Evolutionary conservation across 2,329 filamentous ascomycete genomes (phyloP), one percentile per base, ranked within the genome.

Genomic region (Chaetomiaceae sp.): DNA sequence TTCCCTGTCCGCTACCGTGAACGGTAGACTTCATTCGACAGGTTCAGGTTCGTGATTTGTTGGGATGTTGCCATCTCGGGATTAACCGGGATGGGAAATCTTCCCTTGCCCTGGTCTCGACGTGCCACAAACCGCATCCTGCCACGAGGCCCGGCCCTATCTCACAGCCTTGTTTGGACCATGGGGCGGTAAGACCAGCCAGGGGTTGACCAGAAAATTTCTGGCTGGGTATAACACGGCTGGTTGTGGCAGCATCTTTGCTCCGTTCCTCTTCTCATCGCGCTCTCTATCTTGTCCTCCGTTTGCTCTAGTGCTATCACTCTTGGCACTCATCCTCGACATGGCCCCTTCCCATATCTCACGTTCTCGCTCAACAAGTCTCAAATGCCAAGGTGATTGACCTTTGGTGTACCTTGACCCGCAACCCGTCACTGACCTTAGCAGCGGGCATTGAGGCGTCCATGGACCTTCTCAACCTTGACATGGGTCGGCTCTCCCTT

Each of bases 361-460:
- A 2, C 37, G 11, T 16, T 1, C 34, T 10, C 21, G 30, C 40
- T 36, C 42, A 5, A 33, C 25, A 32, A 38, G 27, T 18, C 34
- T 38, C 16, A 47, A 38, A 40, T 46, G 46, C 25, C 54, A 46
- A 53, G 54, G 51, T 55, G 37, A 37, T n/a, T 32, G n/a, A 16
- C 7, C 2, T n/a, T 20, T n/a, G 34, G 2, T 2, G 0, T 23
- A n/a, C n/a, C 21, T 7, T 10, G 3, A 2, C 16, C 36, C 14
- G 13, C 27, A 33, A 27, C 36, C n/a, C 18, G 5, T 16, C 6
- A 13, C 41, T 56, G 21, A 57, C 47, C 43, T 33, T 23, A 1
- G 11, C 55, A 69, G 67, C 56, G 18, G 64, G 61, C 58, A 62
- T 69, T 32, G 63, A 66, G 23, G 60, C 62, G 9, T 61, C 65